Percentiles rank a stretch among this genome's conserved stretches.
Conservation (phyloP, 163 green algal species). For the Scenedesmus sp. region DNA sequence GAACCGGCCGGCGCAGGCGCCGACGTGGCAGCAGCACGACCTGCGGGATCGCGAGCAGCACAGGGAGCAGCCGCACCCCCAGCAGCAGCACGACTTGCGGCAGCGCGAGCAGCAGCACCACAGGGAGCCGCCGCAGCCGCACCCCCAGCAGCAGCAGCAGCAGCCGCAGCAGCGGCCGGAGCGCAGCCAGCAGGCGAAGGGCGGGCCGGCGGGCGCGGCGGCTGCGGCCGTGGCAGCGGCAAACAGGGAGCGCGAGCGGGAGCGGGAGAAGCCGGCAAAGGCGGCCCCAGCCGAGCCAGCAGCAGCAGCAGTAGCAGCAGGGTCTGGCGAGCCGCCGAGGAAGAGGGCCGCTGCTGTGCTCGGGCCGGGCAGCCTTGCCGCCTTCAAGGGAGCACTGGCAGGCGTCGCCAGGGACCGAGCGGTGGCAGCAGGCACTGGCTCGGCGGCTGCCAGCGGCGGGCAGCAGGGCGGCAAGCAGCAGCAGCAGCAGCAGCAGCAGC, state of each 20-base stretch:
- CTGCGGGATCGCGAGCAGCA: no score
- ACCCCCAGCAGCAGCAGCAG: not conserved
- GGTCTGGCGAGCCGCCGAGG: not conserved
- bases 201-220: not conserved
- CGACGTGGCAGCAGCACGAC: constrained; percentile 49
- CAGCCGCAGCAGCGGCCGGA: not conserved
- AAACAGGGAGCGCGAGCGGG: not conserved
- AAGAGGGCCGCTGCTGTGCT: not conserved
- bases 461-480: constrained; percentile 37
- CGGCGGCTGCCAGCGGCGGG: constrained; percentile 10
- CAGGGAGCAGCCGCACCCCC: not conserved
- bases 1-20: constrained; percentile 10
- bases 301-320: constrained; percentile 17
- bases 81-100: not conserved
- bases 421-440: not conserved
- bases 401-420: constrained; percentile 29
- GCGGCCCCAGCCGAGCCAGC: not conserved
- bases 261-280: not conserved
- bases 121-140: not conserved
- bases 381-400: constrained; percentile 48
- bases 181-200: not conserved
- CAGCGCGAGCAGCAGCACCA: not conserved
- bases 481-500: constrained; percentile 40
- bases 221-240: not conserved
- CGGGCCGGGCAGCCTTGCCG: constrained; percentile 28